Evolutionary conservation across 2,329 filamentous ascomycete species (phyloP).

Genomic region (Didymella arachidicola): DNA sequence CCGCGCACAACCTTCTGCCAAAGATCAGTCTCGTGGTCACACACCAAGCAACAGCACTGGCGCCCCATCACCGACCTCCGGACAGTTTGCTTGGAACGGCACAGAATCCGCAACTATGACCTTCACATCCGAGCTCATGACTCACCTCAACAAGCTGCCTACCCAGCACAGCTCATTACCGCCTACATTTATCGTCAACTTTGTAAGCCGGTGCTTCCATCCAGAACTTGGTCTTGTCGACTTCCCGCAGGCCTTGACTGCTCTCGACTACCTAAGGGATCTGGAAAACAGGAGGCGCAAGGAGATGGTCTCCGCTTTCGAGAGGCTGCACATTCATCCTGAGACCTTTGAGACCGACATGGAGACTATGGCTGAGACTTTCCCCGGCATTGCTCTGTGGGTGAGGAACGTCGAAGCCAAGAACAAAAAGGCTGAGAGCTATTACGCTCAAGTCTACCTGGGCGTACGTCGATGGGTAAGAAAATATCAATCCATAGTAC

Average conservation of each 20-base stretch:
- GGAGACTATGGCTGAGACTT: slow-evolving; percentile 59
- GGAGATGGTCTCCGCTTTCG: slow-evolving; percentile 64
- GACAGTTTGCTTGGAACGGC: slow-evolving; percentile 44
- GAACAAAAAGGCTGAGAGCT: slow-evolving; percentile 46
- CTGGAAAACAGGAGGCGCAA: slow-evolving; percentile 66
- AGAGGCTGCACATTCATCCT: slow-evolving; percentile 61
- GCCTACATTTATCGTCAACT: slow-evolving; percentile 68
- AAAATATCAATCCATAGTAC: slow-evolving; percentile 4
- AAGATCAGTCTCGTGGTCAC: slow-evolving; percentile 39
- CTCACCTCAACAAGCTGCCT: slow-evolving; percentile 65
- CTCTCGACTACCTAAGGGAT: slow-evolving; percentile 71
- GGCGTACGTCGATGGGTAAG: slow-evolving; percentile 70
- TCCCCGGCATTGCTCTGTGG: slow-evolving; percentile 65
- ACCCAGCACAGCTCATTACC: slow-evolving; percentile 69
- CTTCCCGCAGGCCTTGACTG: slow-evolving; percentile 70
- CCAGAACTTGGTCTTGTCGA: slow-evolving; percentile 65
- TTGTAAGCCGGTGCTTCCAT: slow-evolving; percentile 67
- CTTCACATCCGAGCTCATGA: slow-evolving; percentile 61
- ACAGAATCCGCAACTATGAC: slow-evolving; percentile 52
- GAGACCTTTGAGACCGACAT: slow-evolving; percentile 57
- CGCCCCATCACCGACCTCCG: slow-evolving; percentile 46
- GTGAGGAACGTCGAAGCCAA: slow-evolving; percentile 59
- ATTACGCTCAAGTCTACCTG: slow-evolving; percentile 68
- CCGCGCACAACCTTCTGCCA: slow-evolving; percentile 52
- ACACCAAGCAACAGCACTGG: slow-evolving; percentile 49